Conservation (phyloP, 805 yeast genomes). For the Suhomyces sp. region DNA sequence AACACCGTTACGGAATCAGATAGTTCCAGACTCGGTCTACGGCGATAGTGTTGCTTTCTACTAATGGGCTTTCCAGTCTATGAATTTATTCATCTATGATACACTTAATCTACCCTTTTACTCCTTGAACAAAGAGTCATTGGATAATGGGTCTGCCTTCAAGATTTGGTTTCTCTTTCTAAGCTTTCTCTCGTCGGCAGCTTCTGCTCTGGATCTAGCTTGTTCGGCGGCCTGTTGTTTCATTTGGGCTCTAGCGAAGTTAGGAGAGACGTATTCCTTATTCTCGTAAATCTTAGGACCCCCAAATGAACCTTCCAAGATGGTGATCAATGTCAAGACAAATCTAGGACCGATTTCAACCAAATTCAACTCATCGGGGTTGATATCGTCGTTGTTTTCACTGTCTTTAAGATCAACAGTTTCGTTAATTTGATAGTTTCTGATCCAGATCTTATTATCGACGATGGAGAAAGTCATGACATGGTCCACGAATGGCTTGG, state of each 20-base stretch:
- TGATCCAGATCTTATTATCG: conserved; percentile 91
- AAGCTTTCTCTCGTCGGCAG: conserved; percentile 72
- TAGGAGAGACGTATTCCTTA: conserved; percentile 95
- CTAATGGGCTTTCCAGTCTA: too few relatives aligned
- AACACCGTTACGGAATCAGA: too few relatives aligned
- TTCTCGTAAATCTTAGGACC: conserved; percentile 98
- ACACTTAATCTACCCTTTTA: conserved; percentile 5
- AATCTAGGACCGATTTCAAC: conserved; percentile 97
- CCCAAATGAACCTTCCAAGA: conserved; percentile 94
- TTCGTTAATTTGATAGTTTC: conserved; percentile 88
- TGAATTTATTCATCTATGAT: too few relatives aligned
- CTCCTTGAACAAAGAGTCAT: conserved; percentile 68
- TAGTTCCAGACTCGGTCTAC: too few relatives aligned
- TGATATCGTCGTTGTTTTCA: conserved; percentile 42
- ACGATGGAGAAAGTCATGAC: conserved; percentile 91
- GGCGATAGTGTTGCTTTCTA: too few relatives aligned
- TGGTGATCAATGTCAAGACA: conserved; percentile 86
- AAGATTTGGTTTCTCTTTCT: conserved; percentile 73
- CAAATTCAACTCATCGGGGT: conserved; percentile 62
- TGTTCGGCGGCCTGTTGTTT: conserved; percentile 77
- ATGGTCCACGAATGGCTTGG: conserved; percentile 94
- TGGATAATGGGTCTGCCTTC: conserved; percentile 79
- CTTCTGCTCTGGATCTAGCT: conserved; percentile 76
- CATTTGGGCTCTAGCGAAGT: conserved; percentile 86
- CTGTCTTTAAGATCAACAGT: conserved; percentile 58